Evolutionary conservation across 2,329 filamentous ascomycete genomes (phyloP).

Genomic region (Cladosporium cucumerinum): DNA sequence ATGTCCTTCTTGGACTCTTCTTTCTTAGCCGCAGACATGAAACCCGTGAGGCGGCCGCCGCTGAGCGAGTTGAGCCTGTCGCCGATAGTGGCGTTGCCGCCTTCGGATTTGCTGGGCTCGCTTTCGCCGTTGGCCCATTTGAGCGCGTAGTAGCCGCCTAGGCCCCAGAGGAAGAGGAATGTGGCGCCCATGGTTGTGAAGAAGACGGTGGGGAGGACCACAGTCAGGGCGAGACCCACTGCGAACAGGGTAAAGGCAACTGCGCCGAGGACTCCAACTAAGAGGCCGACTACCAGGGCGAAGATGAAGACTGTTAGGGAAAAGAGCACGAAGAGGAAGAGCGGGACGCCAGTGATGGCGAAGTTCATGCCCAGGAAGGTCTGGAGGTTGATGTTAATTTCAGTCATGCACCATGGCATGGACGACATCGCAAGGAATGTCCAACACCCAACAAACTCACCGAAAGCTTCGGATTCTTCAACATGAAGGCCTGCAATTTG

Average conservation of each 20-base stretch:
- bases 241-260: slow-evolving; percentile 65
- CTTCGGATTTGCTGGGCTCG: slow-evolving; percentile 9
- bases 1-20: slow-evolving; percentile 21
- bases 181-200: slow-evolving; percentile 61
- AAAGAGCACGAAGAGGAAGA: slow-evolving; percentile 68
- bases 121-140: slow-evolving; percentile 36
- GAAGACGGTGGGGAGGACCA: slow-evolving; percentile 67
- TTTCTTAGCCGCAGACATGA: slow-evolving; percentile 28
- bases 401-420: not conserved
- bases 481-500: slow-evolving; percentile 54
- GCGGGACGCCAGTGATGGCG: slow-evolving; percentile 62
- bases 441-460: slow-evolving; percentile 47
- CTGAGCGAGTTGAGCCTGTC: slow-evolving; percentile 41
- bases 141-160: slow-evolving; percentile 56
- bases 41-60: slow-evolving; percentile 37
- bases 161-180: slow-evolving; percentile 65
- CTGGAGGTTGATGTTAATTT: slow-evolving; percentile 40
- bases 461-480: slow-evolving; percentile 65
- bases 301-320: slow-evolving; percentile 60
- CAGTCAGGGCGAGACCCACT: slow-evolving; percentile 61
- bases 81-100: slow-evolving; percentile 37
- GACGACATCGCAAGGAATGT: not conserved
- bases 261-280: slow-evolving; percentile 50
- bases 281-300: slow-evolving; percentile 58
- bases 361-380: slow-evolving; percentile 66